Conservation (phyloP, 345 rosid genomes). For the Viola odorata region DNA sequence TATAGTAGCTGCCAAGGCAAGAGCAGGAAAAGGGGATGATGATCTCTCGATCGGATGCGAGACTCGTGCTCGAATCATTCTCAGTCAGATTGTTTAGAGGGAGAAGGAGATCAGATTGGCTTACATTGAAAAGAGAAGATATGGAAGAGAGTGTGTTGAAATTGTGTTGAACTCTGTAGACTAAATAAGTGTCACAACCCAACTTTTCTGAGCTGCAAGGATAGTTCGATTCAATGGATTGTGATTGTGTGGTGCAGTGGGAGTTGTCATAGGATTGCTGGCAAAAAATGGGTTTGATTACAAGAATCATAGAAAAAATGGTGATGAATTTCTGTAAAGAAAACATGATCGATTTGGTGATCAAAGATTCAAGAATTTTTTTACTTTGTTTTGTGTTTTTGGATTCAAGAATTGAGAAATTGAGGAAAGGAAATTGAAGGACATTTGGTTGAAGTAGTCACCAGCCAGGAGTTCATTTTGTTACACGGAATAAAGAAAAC, state of each 20-base stretch:
- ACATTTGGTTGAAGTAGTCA: background rate
- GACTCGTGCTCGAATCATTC: constrained; percentile 11
- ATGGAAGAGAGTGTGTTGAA: constrained; percentile 22
- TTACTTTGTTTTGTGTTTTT: background rate
- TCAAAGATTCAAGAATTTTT: background rate
- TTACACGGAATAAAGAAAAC: background rate
- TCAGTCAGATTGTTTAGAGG: constrained; percentile 19
- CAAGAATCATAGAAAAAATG: constrained; percentile 11
- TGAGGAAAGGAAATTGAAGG: background rate
- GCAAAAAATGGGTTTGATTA: constrained; percentile 12
- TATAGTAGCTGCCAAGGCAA: constrained; percentile 17
- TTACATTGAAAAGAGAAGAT: constrained; percentile 25
- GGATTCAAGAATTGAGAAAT: background rate
- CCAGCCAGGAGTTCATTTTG: constrained; percentile 4
- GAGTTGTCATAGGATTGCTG: constrained; percentile 27
- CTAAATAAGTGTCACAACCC: constrained; percentile 20
- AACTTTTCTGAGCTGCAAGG: constrained; percentile 9
- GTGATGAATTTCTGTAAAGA: constrained; percentile 7
- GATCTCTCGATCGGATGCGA: constrained; percentile 22
- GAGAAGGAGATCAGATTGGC: constrained; percentile 8
- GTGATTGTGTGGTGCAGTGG: constrained; percentile 15
- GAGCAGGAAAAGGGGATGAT: constrained; percentile 25
- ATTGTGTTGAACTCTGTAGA: constrained; percentile 25
- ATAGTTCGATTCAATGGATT: constrained; percentile 17
- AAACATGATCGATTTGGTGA: constrained; percentile 10